Conservation (phyloP, 805 yeast genomes). For the Pichia ethanolica region DNA sequence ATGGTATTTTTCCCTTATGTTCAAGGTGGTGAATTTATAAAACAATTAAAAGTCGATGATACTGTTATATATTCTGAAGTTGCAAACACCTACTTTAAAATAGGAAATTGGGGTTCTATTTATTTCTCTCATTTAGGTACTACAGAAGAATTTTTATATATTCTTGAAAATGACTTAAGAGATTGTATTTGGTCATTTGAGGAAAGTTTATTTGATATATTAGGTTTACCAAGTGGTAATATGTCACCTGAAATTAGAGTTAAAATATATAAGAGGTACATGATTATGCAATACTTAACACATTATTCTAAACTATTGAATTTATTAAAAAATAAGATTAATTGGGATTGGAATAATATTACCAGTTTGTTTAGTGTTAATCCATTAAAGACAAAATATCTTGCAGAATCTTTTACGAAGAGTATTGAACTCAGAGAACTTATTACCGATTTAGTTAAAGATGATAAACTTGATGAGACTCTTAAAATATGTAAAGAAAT, state of each 20-base stretch:
- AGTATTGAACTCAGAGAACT: constrained; percentile 15
- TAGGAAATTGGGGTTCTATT: constrained; percentile 21
- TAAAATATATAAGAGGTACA: constrained; percentile 15
- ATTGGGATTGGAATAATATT: neutral
- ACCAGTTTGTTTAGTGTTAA: neutral
- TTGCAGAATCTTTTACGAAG: constrained; percentile 5
- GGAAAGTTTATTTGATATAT: constrained; percentile 15
- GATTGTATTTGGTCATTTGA: constrained; percentile 23
- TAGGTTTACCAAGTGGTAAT: constrained; percentile 14
- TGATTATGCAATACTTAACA: constrained; percentile 17
- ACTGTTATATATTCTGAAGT: constrained; percentile 10
- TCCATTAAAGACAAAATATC: neutral
- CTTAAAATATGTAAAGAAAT: neutral
- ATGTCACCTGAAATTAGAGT: constrained; percentile 21
- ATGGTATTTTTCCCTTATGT: constrained; percentile 21
- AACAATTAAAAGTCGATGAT: constrained; percentile 13
- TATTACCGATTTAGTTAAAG: constrained; percentile 2
- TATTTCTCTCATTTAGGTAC: constrained; percentile 19
- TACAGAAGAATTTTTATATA: neutral
- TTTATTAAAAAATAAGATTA: neutral
- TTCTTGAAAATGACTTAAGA: neutral
- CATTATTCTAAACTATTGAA: constrained; percentile 15
- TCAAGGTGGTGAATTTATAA: constrained; percentile 15
- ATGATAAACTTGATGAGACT: neutral
- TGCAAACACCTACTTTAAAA: constrained; percentile 16